These are phyloP conservation scores for Hypoxylon crocopeplum DNA, from an alignment of 495 filamentous ascomycete genomes.

Conservation along the genomic window DNA sequence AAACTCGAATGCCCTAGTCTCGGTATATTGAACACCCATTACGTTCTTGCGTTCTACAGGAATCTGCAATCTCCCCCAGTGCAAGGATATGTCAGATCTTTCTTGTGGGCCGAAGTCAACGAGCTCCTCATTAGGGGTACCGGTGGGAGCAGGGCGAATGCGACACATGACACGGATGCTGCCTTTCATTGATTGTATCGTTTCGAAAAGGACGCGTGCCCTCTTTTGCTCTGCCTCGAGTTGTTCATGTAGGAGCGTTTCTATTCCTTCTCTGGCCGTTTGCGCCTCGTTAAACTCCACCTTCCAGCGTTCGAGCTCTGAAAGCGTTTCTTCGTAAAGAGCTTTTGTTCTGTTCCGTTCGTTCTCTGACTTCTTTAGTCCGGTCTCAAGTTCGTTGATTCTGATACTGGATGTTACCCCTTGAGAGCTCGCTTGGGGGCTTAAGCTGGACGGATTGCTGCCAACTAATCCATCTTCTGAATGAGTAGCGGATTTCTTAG, in stretches of 20 bases:
- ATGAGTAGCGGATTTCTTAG: no score
- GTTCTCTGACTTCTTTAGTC: neutral
- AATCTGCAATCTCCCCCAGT: slow-evolving; percentile 18
- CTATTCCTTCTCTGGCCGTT: neutral
- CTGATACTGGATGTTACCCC: neutral
- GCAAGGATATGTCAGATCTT: neutral
- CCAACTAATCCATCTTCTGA: no score
- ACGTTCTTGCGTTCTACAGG: slow-evolving; percentile 66
- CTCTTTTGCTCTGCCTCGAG: slow-evolving; percentile 1
- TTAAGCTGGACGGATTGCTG: no score
- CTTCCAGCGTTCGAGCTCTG: neutral
- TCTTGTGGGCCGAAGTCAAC: slow-evolving; percentile 19
- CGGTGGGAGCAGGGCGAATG: slow-evolving; percentile 74
- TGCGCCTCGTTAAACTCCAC: neutral
- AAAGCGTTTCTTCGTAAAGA: neutral
- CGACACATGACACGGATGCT: slow-evolving; percentile 98
- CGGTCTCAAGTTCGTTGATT: neutral
- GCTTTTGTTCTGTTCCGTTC: neutral
- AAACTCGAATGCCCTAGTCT: slow-evolving; percentile 82
- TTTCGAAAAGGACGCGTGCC: slow-evolving; percentile 71
- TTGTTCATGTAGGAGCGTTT: neutral
- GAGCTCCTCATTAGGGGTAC: slow-evolving; percentile 42
- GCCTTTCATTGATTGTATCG: slow-evolving; percentile 91
- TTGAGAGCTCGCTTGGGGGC: neutral
- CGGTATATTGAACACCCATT: slow-evolving; percentile 58